phyloP scores from a whole-genome alignment of 345 rosid species.

The Moringa oleifera region DNA sequence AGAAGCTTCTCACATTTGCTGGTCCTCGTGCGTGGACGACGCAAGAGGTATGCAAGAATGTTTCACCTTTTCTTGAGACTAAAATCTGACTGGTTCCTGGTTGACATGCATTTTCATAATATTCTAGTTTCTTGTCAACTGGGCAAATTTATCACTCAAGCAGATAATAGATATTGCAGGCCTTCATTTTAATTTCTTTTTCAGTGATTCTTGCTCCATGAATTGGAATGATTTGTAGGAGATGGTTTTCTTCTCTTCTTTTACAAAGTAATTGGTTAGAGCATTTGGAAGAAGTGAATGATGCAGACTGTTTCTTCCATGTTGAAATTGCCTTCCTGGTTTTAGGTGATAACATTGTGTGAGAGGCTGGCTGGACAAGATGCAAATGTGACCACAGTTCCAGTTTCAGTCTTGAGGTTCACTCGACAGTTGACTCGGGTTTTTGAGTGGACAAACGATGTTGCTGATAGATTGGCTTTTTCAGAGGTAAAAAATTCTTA shows the following conservation, averaged over 20 bases:
- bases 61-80: neutral
- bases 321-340: constrained; percentile 4
- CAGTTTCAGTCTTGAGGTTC: constrained; percentile 70
- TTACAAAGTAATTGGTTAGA: neutral
- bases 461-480: constrained; percentile 93
- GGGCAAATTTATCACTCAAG: neutral
- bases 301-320: constrained; percentile 1
- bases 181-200: neutral
- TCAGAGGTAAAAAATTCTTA: constrained; percentile 56
- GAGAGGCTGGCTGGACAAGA: constrained; percentile 98
- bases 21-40: constrained; percentile 99
- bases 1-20: constrained; percentile 85
- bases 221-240: neutral
- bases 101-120: too few species aligned
- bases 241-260: neutral
- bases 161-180: neutral
- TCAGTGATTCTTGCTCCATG: neutral
- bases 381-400: constrained; percentile 95
- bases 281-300: neutral
- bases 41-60: constrained; percentile 61
- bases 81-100: neutral
- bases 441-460: constrained; percentile 95
- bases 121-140: neutral
- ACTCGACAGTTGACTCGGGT: constrained; percentile 74
- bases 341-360: constrained; percentile 83